Conservation (phyloP, 345 rosid species). For the Syzygium grande region DNA sequence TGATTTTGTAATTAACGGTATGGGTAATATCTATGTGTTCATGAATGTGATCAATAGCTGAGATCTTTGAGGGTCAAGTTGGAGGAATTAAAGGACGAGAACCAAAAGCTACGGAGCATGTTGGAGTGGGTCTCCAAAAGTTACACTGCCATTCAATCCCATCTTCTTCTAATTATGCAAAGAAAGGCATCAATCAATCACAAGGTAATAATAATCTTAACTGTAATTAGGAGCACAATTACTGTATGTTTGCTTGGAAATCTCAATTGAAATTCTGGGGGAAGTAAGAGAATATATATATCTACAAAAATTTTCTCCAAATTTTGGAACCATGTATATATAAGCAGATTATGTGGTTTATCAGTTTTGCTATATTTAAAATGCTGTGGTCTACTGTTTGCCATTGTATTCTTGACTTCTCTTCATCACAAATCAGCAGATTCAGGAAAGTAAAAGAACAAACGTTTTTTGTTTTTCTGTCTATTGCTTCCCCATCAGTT, state of each 20-base stretch:
- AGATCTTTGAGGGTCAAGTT: background rate
- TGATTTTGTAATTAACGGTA: background rate
- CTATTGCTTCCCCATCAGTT: background rate
- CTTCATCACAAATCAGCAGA: background rate
- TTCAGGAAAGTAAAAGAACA: background rate
- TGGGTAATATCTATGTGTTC: background rate
- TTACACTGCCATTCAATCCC: constrained; percentile 4
- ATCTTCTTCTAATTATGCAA: constrained; percentile 4
- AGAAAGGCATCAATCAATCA: background rate
- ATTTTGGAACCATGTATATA: background rate
- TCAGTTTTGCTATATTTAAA: background rate
- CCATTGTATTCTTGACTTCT: background rate
- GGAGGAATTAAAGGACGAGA: constrained; percentile 9
- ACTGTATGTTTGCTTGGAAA: background rate
- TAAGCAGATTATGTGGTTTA: background rate
- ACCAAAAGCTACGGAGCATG: constrained; percentile 3
- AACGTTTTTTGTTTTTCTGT: background rate
- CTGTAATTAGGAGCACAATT: background rate
- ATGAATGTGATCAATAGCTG: background rate
- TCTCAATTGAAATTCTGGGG: background rate
- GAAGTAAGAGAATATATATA: background rate
- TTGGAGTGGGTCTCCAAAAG: background rate
- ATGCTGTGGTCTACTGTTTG: background rate
- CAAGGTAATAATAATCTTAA: background rate
- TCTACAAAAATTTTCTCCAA: background rate